Evolutionary conservation across 2,329 filamentous ascomycete species (phyloP).

Genomic region (Coniochaeta sp.): DNA sequence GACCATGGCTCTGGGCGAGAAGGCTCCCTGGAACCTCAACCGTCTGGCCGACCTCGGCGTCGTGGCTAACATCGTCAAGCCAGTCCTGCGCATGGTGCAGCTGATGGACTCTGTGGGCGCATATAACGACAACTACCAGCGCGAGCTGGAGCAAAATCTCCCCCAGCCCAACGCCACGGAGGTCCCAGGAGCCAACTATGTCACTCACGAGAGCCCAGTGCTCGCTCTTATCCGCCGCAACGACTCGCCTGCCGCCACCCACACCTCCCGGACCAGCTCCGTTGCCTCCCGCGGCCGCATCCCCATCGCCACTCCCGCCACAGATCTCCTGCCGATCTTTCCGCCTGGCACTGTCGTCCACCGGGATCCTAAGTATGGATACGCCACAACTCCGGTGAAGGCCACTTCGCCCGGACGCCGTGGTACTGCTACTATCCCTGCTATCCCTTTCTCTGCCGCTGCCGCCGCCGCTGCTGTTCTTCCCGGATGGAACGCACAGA

Average conservation of each 20-base stretch:
- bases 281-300: background rate
- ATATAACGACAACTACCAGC: background rate
- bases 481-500: background rate
- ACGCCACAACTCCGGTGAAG: background rate
- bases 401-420: background rate
- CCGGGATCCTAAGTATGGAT: background rate
- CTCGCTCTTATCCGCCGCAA: too few relatives aligned
- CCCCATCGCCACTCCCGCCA: background rate
- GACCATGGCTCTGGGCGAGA: background rate
- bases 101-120: conserved; percentile 1
- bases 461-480: background rate
- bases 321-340: background rate
- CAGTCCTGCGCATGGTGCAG: background rate
- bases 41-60: background rate
- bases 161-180: background rate
- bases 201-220: too few relatives aligned
- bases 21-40: background rate
- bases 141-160: background rate
- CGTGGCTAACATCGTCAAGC: background rate
- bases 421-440: too few relatives aligned
- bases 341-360: background rate
- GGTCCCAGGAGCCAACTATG: background rate
- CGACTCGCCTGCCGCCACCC: background rate
- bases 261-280: too few relatives aligned
- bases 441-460: too few relatives aligned